A percentile compares a stretch with the other conserved stretches of the same genome.
Conservation (phyloP, 2,329 filamentous ascomycete genomes). For the Ophiostoma triangulosporum region DNA sequence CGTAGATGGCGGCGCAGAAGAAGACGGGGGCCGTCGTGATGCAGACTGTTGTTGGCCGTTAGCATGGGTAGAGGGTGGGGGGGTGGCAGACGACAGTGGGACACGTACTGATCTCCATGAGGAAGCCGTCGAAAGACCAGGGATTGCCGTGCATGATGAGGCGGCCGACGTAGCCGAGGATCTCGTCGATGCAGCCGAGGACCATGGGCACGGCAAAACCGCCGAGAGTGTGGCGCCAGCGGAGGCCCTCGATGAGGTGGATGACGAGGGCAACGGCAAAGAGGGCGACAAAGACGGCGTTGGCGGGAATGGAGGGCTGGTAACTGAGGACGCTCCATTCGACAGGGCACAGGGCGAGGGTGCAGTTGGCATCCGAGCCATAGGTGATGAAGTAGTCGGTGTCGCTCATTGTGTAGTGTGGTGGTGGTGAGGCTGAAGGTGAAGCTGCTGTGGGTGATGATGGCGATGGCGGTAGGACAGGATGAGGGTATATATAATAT, state of each 20-base stretch:
- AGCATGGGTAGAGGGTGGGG: neutral
- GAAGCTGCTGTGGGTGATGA: neutral
- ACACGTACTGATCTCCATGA: slow-evolving; percentile 51
- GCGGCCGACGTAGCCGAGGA: slow-evolving; percentile 49
- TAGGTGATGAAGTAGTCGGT: slow-evolving; percentile 20
- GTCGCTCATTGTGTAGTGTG: neutral
- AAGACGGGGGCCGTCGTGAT: slow-evolving; percentile 43
- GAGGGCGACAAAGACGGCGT: slow-evolving; percentile 27
- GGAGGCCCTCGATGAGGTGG: slow-evolving; percentile 32
- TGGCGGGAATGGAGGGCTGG: slow-evolving; percentile 30
- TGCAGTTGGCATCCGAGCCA: slow-evolving; percentile 36
- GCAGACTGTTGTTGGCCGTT: slow-evolving; percentile 29
- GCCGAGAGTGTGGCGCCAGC: slow-evolving; percentile 29
- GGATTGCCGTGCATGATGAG: slow-evolving; percentile 44
- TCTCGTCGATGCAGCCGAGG: slow-evolving; percentile 41
- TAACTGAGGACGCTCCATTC: slow-evolving; percentile 34
- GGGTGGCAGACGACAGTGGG: slow-evolving; percentile 3
- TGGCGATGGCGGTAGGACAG: too few relatives aligned
- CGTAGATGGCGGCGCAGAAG: slow-evolving; percentile 51
- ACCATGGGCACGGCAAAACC: slow-evolving; percentile 39
- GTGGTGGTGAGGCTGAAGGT: neutral
- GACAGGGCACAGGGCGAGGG: slow-evolving; percentile 32
- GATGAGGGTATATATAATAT: too few relatives aligned
- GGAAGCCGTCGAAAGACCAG: slow-evolving; percentile 44
- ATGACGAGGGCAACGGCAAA: slow-evolving; percentile 32